A percentile compares a stretch with the other conserved stretches of the same genome.
phyloP scores from a whole-genome alignment of 805 yeast genomes.

The Myxozyma lipomycoides region DNA sequence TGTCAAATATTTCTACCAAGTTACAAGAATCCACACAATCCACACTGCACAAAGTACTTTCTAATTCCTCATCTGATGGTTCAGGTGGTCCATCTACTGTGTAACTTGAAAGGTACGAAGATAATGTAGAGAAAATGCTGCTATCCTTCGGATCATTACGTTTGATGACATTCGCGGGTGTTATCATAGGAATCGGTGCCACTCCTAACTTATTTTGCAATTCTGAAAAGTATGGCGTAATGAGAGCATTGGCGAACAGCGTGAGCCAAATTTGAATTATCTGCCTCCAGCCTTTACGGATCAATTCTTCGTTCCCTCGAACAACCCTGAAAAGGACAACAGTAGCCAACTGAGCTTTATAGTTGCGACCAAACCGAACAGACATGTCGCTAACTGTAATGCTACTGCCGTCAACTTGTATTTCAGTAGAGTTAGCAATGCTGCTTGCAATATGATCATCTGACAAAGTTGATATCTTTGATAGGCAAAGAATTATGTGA shows the following conservation, averaged over 20 bases:
- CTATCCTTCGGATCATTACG: conserved; percentile 60
- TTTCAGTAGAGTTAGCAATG: conserved; percentile 27
- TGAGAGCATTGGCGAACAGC: conserved; percentile 67
- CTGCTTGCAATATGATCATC: conserved; percentile 36
- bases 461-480: conserved; percentile 65
- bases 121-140: conserved; percentile 84
- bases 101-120: conserved; percentile 84
- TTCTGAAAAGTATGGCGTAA: conserved; percentile 45
- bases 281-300: conserved; percentile 55
- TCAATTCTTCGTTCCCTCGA: conserved; percentile 51
- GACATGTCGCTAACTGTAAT: conserved; percentile 78
- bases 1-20: conserved; percentile 52
- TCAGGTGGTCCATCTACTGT: conserved; percentile 75
- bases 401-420: conserved; percentile 50
- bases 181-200: conserved; percentile 54
- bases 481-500: conserved; percentile 58
- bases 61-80: conserved; percentile 91
- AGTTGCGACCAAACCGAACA: conserved; percentile 81
- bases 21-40: conserved; percentile 78
- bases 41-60: conserved; percentile 71
- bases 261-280: conserved; percentile 58
- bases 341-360: conserved; percentile 85
- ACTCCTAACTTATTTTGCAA: conserved; percentile 58
- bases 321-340: conserved; percentile 79
- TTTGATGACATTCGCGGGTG: conserved; percentile 62